A percentile compares a stretch with the other conserved stretches of the same genome.
These are phyloP conservation scores for Cytospora leucostoma DNA, from an alignment of 2,329 filamentous ascomycete genomes.

Conservation along the genomic window DNA sequence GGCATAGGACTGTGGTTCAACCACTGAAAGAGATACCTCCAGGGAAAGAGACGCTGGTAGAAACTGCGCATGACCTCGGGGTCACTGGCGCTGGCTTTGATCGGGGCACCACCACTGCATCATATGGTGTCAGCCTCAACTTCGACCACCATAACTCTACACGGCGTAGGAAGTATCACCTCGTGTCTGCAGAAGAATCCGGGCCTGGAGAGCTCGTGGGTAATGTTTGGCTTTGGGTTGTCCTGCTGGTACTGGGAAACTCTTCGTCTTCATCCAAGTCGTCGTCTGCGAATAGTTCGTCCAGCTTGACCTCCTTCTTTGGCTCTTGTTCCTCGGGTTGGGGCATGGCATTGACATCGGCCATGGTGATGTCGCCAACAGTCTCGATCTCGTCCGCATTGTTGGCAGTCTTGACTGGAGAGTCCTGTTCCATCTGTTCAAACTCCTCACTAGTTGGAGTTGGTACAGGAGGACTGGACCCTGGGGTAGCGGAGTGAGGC, in stretches of 20 bases:
- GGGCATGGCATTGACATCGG: slow-evolving; percentile 35
- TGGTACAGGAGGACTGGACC: slow-evolving; percentile 30
- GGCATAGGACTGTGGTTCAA: slow-evolving; percentile 90
- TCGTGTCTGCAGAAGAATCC: slow-evolving; percentile 41
- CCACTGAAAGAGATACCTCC: slow-evolving; percentile 95
- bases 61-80: slow-evolving; percentile 88
- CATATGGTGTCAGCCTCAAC: slow-evolving; percentile 32
- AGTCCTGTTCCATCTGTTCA: slow-evolving; percentile 32
- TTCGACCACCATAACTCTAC: background rate
- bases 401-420: slow-evolving; percentile 37
- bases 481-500: slow-evolving; percentile 48
- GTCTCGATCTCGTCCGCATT: slow-evolving; percentile 31
- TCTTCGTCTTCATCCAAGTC: slow-evolving; percentile 66
- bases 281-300: slow-evolving; percentile 59
- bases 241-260: slow-evolving; percentile 53
- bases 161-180: background rate
- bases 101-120: slow-evolving; percentile 38
- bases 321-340: slow-evolving; percentile 31
- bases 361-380: slow-evolving; percentile 46
- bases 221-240: slow-evolving; percentile 36
- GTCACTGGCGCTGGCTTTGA: slow-evolving; percentile 60
- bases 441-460: slow-evolving; percentile 26
- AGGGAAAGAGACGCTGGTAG: slow-evolving; percentile 94
- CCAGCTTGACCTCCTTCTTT: slow-evolving; percentile 54
- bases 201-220: slow-evolving; percentile 45